Conservation (phyloP, 768 basidiomycete genomes). For the Kwoniella heveanensis region DNA sequence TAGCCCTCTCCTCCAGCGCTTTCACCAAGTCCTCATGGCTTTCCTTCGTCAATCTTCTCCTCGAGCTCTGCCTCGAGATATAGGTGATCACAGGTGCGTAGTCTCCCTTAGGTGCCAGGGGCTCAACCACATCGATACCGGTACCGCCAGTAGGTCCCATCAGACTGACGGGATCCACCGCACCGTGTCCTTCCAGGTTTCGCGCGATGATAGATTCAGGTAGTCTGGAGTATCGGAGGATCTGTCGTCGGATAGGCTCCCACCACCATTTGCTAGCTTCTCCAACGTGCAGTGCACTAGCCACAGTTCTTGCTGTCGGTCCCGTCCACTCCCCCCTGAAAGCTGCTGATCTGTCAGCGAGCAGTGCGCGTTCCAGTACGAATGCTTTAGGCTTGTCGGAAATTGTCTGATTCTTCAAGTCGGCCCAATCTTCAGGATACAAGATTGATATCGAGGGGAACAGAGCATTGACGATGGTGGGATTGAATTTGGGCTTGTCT, state of each 20-base stretch:
- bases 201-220: slow-evolving; percentile 47
- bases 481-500: slow-evolving; percentile 75
- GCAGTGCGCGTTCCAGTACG: slow-evolving; percentile 70
- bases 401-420: slow-evolving; percentile 60
- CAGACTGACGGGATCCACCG: slow-evolving; percentile 40
- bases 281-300: slow-evolving; percentile 61
- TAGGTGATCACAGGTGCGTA: slow-evolving; percentile 82
- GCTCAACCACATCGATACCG: slow-evolving; percentile 24
- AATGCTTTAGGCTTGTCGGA: slow-evolving; percentile 59
- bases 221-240: slow-evolving; percentile 70
- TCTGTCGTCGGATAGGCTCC: slow-evolving; percentile 69
- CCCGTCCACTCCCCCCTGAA: slow-evolving; percentile 70
- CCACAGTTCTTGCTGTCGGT: slow-evolving; percentile 67
- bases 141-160: slow-evolving; percentile 5
- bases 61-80: slow-evolving; percentile 75
- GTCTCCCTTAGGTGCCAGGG: slow-evolving; percentile 25
- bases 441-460: slow-evolving; percentile 64
- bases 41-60: slow-evolving; percentile 74
- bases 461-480: slow-evolving; percentile 71
- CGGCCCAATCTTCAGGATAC: slow-evolving; percentile 73
- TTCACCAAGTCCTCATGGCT: slow-evolving; percentile 77
- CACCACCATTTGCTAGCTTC: slow-evolving; percentile 68
- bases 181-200: slow-evolving; percentile 50
- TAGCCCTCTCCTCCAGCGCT: slow-evolving; percentile 69
- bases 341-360: slow-evolving; percentile 75